Conservation (phyloP, 164 flowering plant genomes). For the Annona cherimola region DNA sequence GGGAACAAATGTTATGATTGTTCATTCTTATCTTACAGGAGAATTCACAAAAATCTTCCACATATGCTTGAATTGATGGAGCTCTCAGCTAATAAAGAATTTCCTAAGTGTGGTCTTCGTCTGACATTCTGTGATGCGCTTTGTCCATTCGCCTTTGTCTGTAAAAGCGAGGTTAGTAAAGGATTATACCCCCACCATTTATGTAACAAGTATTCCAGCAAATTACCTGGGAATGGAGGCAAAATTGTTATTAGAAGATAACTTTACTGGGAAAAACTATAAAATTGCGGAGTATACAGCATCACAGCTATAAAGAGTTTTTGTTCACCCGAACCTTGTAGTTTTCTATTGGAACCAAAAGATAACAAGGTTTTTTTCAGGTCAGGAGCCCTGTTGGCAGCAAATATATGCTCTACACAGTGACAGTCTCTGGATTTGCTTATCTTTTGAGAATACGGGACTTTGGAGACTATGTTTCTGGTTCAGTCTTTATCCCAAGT, state of each 20-base stretch:
- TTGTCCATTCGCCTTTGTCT: constrained; percentile 57
- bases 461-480: constrained; percentile 34
- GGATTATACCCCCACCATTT: neutral
- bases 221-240: neutral
- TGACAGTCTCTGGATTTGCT: constrained; percentile 64
- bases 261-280: neutral
- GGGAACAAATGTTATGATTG: neutral
- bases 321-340: neutral
- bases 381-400: constrained; percentile 7
- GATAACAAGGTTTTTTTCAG: constrained; percentile 21
- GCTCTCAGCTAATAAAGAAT: constrained; percentile 37
- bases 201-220: neutral
- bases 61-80: constrained; percentile 52
- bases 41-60: constrained; percentile 45
- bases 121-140: constrained; percentile 54
- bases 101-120: constrained; percentile 50
- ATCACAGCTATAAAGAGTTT: no score
- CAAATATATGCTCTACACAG: constrained; percentile 42
- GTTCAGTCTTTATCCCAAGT: constrained; percentile 32
- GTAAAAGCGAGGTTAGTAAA: constrained; percentile 44
- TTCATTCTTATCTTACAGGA: constrained; percentile 35
- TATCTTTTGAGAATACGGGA: constrained; percentile 41
- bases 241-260: neutral
- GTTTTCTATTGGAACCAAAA: neutral
- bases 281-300: neutral